Percentiles rank a stretch among this genome's conserved stretches.
Evolutionary conservation across 225 moss, liverwort and hornwort species (phyloP).

Genomic region (Takakia lepidozioides): DNA sequence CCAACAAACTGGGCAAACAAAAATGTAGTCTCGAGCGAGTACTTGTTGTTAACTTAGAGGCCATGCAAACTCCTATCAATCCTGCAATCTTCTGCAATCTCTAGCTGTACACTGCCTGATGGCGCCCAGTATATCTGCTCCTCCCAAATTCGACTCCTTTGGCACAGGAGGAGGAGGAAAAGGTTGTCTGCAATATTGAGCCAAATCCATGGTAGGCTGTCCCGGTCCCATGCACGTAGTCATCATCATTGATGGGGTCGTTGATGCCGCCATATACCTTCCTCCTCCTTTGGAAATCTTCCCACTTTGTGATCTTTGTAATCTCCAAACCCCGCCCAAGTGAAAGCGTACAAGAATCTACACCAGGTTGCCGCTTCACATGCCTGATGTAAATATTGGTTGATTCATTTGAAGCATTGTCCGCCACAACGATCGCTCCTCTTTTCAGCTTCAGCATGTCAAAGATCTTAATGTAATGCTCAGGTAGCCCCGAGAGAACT

Average conservation of each 20-base stretch:
- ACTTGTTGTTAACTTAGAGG: too few species aligned
- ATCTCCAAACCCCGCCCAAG: slow-evolving; percentile 76
- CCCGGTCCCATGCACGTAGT: too few species aligned
- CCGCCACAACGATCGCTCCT: slow-evolving; percentile 72
- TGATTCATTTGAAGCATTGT: slow-evolving; percentile 61
- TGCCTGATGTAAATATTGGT: slow-evolving; percentile 81
- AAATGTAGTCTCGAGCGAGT: too few species aligned
- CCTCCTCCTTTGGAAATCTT: slow-evolving; percentile 61
- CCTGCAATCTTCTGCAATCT: too few species aligned
- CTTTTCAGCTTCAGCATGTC: slow-evolving; percentile 70
- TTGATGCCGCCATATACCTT: slow-evolving; percentile 49
- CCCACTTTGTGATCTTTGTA: slow-evolving; percentile 71
- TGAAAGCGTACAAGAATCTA: slow-evolving; percentile 69
- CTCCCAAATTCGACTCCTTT: too few species aligned
- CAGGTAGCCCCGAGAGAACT: slow-evolving; percentile 53
- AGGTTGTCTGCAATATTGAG: too few species aligned
- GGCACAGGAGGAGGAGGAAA: too few species aligned
- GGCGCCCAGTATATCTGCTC: too few species aligned
- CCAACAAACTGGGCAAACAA: too few species aligned
- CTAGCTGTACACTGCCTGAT: too few species aligned
- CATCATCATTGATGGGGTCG: slow-evolving; percentile 45
- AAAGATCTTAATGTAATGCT: slow-evolving; percentile 65
- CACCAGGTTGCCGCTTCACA: slow-evolving; percentile 74
- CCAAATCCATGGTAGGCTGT: too few species aligned
- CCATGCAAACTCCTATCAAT: too few species aligned